A percentile compares a stretch with the other conserved stretches of the same genome.
These are phyloP conservation scores for Nicotiana rustica DNA, from an alignment of 305 asterid species.

Conservation along the genomic window DNA sequence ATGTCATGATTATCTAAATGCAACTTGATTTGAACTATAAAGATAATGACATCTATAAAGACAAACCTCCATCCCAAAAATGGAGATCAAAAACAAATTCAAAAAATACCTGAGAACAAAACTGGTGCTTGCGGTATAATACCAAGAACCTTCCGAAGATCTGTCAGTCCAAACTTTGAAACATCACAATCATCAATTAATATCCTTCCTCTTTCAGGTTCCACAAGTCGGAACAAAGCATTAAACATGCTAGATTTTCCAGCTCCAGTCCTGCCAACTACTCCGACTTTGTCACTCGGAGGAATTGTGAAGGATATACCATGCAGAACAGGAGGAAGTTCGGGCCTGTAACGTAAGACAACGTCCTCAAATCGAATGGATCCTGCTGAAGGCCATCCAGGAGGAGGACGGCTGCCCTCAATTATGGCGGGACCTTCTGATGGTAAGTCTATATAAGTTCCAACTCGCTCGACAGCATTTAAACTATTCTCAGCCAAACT, in stretches of 20 bases:
- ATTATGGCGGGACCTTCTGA: constrained; percentile 81
- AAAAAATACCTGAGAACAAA: constrained; percentile 83
- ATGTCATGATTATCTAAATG: background rate
- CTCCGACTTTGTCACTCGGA: constrained; percentile 84
- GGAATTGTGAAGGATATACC: constrained; percentile 78
- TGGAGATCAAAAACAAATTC: constrained; percentile 6
- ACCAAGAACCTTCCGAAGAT: constrained; percentile 88
- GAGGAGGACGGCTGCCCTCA: constrained; percentile 78
- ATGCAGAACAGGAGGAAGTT: constrained; percentile 85
- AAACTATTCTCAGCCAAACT: constrained; percentile 94
- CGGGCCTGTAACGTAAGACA: constrained; percentile 79
- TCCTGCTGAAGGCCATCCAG: constrained; percentile 95
- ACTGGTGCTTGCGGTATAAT: constrained; percentile 98
- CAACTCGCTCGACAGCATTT: constrained; percentile 93
- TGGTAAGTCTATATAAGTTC: constrained; percentile 86
- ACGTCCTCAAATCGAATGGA: constrained; percentile 78
- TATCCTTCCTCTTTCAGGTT: constrained; percentile 83
- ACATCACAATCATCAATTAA: constrained; percentile 77
- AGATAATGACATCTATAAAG: constrained; percentile 21
- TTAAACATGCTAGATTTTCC: constrained; percentile 98
- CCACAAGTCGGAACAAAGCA: constrained; percentile 90
- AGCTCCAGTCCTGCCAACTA: constrained; percentile 98
- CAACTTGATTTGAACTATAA: background rate
- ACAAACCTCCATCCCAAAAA: constrained; percentile 25
- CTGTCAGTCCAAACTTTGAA: constrained; percentile 78